These are phyloP conservation scores for Neopestalotiopsis sp. DNA, from an alignment of 2,329 filamentous ascomycete species.

Conservation along the genomic window DNA sequence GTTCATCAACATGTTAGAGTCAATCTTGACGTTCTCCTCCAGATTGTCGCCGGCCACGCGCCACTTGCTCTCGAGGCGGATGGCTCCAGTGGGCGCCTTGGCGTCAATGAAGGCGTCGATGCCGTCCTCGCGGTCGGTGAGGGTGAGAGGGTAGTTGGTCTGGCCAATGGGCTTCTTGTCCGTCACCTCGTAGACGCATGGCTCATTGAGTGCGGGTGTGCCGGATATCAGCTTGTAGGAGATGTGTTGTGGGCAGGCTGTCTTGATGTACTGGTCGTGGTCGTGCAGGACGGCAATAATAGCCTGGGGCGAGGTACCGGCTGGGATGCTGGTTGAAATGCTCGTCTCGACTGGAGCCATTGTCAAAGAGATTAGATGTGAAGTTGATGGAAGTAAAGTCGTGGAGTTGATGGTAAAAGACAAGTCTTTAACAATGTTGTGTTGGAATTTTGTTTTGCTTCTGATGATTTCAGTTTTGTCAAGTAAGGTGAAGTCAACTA, in stretches of 20 bases:
- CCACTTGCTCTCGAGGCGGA: conserved; percentile 25
- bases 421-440: no score
- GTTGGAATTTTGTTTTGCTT: not conserved
- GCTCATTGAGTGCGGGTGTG: conserved; percentile 17
- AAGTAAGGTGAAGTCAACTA: not conserved
- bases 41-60: conserved; percentile 24
- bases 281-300: conserved; percentile 50
- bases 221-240: conserved; percentile 27
- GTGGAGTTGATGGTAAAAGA: not conserved
- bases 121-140: conserved; percentile 32
- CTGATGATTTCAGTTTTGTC: not conserved
- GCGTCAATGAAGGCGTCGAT: conserved; percentile 33
- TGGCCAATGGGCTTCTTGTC: conserved; percentile 47
- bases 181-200: conserved; percentile 33
- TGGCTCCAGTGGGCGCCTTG: conserved; percentile 30
- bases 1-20: conserved; percentile 34
- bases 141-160: conserved; percentile 32
- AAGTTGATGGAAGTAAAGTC: not conserved
- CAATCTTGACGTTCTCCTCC: conserved; percentile 33
- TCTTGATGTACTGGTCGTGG: conserved; percentile 42
- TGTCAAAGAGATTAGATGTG: not conserved
- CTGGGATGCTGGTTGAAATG: conserved; percentile 43
- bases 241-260: conserved; percentile 32
- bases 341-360: conserved; percentile 40
- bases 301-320: conserved; percentile 26